These are phyloP conservation scores for Lachancea thermotolerans DNA, from an alignment of 805 yeast species.

Conservation along the genomic window DNA sequence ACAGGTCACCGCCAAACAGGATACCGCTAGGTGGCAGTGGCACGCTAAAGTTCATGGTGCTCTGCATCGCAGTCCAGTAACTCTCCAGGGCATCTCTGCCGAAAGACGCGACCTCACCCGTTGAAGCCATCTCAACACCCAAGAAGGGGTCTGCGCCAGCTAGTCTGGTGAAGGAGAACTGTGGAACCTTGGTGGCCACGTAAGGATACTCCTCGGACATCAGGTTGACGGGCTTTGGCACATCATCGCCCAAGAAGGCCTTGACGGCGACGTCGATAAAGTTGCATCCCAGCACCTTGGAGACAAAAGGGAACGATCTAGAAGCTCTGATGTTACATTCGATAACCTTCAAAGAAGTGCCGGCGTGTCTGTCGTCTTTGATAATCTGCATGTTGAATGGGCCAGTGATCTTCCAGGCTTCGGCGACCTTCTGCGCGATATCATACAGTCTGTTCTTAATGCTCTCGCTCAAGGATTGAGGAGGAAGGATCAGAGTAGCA, in stretches of 20 bases:
- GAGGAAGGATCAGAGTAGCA: conserved; percentile 92
- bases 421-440: conserved; percentile 88
- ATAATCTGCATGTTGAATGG: conserved; percentile 98
- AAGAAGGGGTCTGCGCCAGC: conserved; percentile 99
- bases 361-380: conserved; percentile 58
- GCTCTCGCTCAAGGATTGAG: conserved; percentile 64
- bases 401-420: conserved; percentile 93
- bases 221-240: conserved; percentile 75
- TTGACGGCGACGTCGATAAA: conserved; percentile 92
- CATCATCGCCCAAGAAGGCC: conserved; percentile 64
- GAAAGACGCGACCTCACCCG: conserved; percentile 98
- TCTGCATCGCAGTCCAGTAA: conserved; percentile 95
- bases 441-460: conserved; percentile 70
- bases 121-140: conserved; percentile 99
- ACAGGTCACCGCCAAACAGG: conserved; percentile 89
- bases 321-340: conserved; percentile 99
- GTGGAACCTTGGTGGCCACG: conserved; percentile 97
- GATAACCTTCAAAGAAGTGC: conserved; percentile 80
- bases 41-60: conserved; percentile 93
- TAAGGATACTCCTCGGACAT: conserved; percentile 70
- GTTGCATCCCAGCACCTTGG: conserved; percentile 91
- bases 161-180: conserved; percentile 94
- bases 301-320: conserved; percentile 97
- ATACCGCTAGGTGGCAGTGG: conserved; percentile 89
- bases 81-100: conserved; percentile 84